Percentiles rank a stretch among this genome's conserved stretches.
These are phyloP conservation scores for Populus tomentosa DNA, from an alignment of 441 rosid species.

Conservation along the genomic window DNA sequence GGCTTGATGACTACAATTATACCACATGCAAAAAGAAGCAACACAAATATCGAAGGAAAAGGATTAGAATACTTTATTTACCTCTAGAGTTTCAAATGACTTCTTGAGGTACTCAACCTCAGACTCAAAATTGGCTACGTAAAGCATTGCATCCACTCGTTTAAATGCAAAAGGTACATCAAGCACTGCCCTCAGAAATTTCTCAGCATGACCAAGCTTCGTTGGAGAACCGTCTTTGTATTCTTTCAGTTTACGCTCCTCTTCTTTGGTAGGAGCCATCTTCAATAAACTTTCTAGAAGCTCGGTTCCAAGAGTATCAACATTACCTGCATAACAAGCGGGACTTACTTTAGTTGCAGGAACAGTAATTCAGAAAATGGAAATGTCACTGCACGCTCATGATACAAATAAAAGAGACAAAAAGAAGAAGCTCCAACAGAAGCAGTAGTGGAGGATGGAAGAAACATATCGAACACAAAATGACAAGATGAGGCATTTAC, in stretches of 20 bases:
- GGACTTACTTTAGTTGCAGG: neutral
- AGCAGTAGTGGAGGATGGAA: neutral
- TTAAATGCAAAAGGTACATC: slow-evolving; percentile 76
- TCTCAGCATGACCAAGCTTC: slow-evolving; percentile 77
- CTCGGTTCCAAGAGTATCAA: slow-evolving; percentile 77
- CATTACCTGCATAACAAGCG: slow-evolving; percentile 49
- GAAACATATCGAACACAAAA: neutral
- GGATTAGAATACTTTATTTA: neutral
- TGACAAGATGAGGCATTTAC: neutral
- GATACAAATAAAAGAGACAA: neutral
- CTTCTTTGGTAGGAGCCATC: slow-evolving; percentile 91
- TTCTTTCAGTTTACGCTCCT: slow-evolving; percentile 71
- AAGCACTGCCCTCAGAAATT: slow-evolving; percentile 70
- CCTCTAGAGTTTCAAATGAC: too few relatives aligned
- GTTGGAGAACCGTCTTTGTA: slow-evolving; percentile 66
- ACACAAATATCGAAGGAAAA: neutral
- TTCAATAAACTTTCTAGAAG: slow-evolving; percentile 80
- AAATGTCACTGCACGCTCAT: neutral
- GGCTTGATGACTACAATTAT: neutral
- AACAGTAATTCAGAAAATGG: neutral
- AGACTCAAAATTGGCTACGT: slow-evolving; percentile 10
- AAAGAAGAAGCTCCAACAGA: neutral
- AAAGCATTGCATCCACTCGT: slow-evolving; percentile 72
- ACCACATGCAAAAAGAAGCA: slow-evolving; percentile 18
- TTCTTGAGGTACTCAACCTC: too few relatives aligned